A percentile compares a stretch with the other conserved stretches of the same genome.
Conservation (phyloP, 2,329 filamentous ascomycete species). For the Ceratocystis alfenasii region DNA sequence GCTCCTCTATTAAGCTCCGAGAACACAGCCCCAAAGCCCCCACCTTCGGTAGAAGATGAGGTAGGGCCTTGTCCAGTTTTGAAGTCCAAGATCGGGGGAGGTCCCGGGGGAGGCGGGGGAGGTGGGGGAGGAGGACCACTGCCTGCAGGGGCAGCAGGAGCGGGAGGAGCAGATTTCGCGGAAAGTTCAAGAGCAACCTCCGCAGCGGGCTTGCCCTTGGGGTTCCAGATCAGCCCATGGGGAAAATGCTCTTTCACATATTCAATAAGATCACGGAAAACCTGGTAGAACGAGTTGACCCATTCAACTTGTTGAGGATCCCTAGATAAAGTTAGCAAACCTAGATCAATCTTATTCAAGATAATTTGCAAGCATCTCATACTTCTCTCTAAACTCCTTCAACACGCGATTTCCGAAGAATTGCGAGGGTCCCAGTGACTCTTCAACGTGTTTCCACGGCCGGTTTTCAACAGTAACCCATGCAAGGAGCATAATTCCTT, state of each 20-base stretch:
- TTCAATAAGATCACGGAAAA: constrained; percentile 71
- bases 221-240: constrained; percentile 76
- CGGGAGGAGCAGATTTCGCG: constrained; percentile 37
- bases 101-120: constrained; percentile 59
- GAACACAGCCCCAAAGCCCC: constrained; percentile 78
- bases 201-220: constrained; percentile 58
- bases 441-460: constrained; percentile 74
- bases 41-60: constrained; percentile 35
- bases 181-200: constrained; percentile 51
- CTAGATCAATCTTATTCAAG: background rate
- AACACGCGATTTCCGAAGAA: constrained; percentile 92
- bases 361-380: constrained; percentile 21
- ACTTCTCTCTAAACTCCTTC: constrained; percentile 72
- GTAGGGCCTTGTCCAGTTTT: constrained; percentile 32
- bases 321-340: constrained; percentile 35
- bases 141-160: constrained; percentile 28
- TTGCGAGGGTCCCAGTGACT: constrained; percentile 71
- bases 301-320: constrained; percentile 74
- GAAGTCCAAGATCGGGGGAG: constrained; percentile 53
- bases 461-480: constrained; percentile 81
- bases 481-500: constrained; percentile 77
- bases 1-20: constrained; percentile 81
- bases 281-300: constrained; percentile 81
- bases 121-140: constrained; percentile 37
- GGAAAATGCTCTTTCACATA: constrained; percentile 78